Base-by-base conservation (phyloP, 31 red algal genomes). In the Asparagopsis taxiformis region DNA sequence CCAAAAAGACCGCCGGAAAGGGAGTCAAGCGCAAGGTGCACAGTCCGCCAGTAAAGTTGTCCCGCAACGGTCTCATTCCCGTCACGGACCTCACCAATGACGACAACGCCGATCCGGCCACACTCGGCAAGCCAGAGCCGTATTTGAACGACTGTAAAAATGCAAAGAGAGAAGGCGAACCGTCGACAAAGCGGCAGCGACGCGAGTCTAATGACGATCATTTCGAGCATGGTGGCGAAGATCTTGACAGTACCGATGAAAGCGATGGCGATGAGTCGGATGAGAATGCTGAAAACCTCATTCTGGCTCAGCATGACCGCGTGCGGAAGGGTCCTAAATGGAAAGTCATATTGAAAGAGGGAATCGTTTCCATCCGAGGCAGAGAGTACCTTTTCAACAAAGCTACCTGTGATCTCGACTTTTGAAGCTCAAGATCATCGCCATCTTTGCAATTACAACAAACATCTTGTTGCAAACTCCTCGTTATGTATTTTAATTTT, bases 361-460 rank as follows among this genome's bases (percentile, higher is more conserved):
- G 81, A 33, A 85, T 85, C 60, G 69, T 85, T 15, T 30, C 70
- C 31, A 75, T 85, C 53, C 81, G 81, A 5, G 81, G 70, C 48
- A 35, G 81, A 69, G 81, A 85, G 51, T 85, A 85, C 37, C 61
- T 85, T 22, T 85, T 85, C 60, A 74, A 85, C 59, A 85, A 85
- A 68, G 81, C 81, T 49, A 85, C 61, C 21, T 85, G 81, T 48
- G 81, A 85, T 54, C 81, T 85, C 56, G 81, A 85, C 52, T 85
- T 85, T 44, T 85, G 62, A 72, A 20, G 20, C 33, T 59, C 22
- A 9, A 8, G 22, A 59, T n/a, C n/a, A n/a, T n/a, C n/a, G 8
- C 41, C 8, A 6, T 46, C 13, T 46, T 46, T 13, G 41, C 8
- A 9, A 13, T 13, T 13, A 9, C 41, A 6, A 46, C 41, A 9